Percentiles rank a stretch among this genome's conserved stretches.
Conservation (phyloP, 2,329 filamentous ascomycete genomes). For the Aspergillus transmontanensis region DNA sequence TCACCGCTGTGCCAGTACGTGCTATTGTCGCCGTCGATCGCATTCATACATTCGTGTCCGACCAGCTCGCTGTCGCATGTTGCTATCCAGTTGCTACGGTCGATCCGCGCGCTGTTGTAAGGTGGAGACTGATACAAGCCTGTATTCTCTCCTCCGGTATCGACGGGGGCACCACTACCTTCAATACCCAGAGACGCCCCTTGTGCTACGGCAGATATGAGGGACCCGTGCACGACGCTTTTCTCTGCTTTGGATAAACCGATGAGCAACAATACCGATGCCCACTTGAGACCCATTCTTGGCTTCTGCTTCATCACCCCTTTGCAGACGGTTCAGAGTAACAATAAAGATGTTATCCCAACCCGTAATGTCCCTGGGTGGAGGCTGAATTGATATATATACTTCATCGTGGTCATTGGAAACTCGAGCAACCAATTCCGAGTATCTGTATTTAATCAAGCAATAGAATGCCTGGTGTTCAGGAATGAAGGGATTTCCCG, state of each 20-base stretch:
- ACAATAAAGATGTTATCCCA: not conserved
- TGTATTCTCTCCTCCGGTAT: constrained; percentile 1
- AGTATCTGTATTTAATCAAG: not conserved
- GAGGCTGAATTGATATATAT: not conserved
- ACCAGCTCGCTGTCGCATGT: constrained; percentile 12
- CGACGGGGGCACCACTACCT: constrained; percentile 5
- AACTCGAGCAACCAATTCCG: not conserved
- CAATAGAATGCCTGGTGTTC: not conserved
- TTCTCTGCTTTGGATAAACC: not conserved
- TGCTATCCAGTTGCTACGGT: constrained; percentile 16
- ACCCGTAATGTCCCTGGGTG: not conserved
- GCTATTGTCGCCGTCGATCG: constrained; percentile 13
- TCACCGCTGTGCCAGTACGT: constrained; percentile 17
- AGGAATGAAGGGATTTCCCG: not conserved
- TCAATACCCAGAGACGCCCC: not conserved
- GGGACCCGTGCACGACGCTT: not conserved
- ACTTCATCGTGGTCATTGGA: not conserved
- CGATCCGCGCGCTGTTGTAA: constrained; percentile 13
- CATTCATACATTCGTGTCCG: constrained; percentile 12
- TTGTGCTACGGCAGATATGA: not conserved
- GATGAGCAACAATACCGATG: not conserved
- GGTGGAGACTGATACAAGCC: constrained; percentile 15
- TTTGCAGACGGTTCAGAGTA: not conserved
- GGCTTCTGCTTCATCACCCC: not conserved
- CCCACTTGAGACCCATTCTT: not conserved